Evolutionary conservation across 306 rosid species (phyloP), one percentile per base, ranked within the genome.

Genomic region (Prunus dulcis): DNA sequence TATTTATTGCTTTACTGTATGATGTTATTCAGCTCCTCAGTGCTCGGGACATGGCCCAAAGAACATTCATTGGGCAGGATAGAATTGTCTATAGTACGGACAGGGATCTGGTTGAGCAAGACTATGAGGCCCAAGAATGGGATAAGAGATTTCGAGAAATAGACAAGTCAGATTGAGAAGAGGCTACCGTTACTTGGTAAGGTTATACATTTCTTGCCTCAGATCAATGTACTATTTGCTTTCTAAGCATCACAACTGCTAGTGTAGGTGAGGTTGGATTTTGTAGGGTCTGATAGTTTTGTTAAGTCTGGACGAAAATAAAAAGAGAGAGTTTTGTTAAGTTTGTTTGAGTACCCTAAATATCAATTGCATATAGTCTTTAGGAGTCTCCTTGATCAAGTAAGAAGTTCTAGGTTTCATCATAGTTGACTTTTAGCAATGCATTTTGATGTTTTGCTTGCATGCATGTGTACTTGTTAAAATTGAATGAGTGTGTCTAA

Each of bases 31-130:
- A 95, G 99, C 92, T 95, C 79, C 86, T 91, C 83, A 92, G 89
- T 82, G 99, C 98, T 1, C 92, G 93, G 68, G 89, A 95, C 84
- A 91, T 92, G 97, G 97, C 99, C 66, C 96, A 92, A 77, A 92
- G 75, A 84, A 92, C 84, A 46, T 85, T 95, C 52, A 92, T 95
- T 75, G 92, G 92, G 64, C 85, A 88, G 87, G 98, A 91, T 84
- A 95, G 88, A 86, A 95, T 95, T 87, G 93, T 95, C 46, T 95
- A 95, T 84, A 88, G 96, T 72, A 91, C 98, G 55, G 99, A 95
- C 82, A 88, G 76, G 82, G 99, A 95, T 83, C 78, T 95, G n/a
- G 14, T 91, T 56, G 99, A 95, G 82, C 98, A 95, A 90, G 93
- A 92, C 30, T 88, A 80, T 9, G 98, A 92, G 64, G 84, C 89